Conservation (phyloP, 2,329 filamentous ascomycete species). For the Botryotinia narcissicola region DNA sequence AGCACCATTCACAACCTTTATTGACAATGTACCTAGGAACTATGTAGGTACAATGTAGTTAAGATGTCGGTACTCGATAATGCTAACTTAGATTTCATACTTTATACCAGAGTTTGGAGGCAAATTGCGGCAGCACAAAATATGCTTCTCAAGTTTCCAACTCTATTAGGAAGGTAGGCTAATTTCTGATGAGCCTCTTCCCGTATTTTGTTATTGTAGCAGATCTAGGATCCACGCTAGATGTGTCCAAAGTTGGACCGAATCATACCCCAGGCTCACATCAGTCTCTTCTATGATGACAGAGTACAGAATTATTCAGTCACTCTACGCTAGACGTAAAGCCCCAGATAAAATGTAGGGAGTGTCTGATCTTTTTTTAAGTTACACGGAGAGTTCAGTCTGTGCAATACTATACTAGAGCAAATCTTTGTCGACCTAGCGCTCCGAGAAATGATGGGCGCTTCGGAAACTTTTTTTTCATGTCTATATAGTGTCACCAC, state of each 20-base stretch:
- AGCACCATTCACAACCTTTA: background rate
- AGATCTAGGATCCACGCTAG: background rate
- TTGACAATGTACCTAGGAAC: background rate
- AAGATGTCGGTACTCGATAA: background rate
- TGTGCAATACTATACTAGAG: slow-evolving; percentile 6
- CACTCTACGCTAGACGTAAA: background rate
- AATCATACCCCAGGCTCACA: background rate
- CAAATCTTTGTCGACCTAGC: background rate
- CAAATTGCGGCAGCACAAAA: background rate
- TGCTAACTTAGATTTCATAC: background rate
- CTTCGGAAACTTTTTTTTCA: background rate
- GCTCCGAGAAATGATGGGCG: background rate
- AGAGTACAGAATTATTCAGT: background rate
- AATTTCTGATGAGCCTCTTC: background rate
- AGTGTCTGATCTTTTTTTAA: background rate
- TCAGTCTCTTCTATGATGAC: background rate
- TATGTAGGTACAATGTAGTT: background rate
- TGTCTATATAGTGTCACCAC: background rate
- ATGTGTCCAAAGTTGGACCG: background rate
- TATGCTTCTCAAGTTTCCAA: background rate
- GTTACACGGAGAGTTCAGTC: background rate
- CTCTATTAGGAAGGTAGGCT: background rate
- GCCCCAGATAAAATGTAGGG: background rate
- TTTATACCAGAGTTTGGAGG: background rate
- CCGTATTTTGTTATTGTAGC: background rate